A percentile compares a stretch with the other conserved stretches of the same genome.
phyloP scores from a whole-genome alignment of 2,329 filamentous ascomycete genomes.

The Alternaria sp. region DNA sequence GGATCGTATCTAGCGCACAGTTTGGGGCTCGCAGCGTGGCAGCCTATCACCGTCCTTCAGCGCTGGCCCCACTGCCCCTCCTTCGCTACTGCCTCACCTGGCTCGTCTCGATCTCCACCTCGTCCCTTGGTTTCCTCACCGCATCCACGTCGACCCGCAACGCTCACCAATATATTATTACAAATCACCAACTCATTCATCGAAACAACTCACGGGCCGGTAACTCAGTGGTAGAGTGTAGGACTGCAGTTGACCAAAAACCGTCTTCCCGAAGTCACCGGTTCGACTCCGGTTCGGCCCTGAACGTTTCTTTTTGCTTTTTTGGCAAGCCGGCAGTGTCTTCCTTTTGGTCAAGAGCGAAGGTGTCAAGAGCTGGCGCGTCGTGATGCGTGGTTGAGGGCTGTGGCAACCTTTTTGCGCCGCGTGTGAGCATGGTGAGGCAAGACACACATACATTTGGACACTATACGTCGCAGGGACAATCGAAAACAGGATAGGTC shows the following conservation, averaged over 20 bases:
- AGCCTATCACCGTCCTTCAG: neutral
- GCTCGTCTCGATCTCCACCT: neutral
- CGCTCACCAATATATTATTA: rapidly evolving
- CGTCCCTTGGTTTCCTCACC: neutral
- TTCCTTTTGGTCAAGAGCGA: neutral
- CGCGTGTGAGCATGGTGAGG: neutral
- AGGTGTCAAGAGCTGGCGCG: neutral
- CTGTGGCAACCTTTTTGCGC: neutral
- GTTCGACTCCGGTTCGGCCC: conserved; percentile 7
- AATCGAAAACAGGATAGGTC: neutral
- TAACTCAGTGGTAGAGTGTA: conserved; percentile 10
- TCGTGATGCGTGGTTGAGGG: neutral
- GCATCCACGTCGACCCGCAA: neutral
- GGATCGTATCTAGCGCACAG: neutral
- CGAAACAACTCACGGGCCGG: conserved; percentile 1
- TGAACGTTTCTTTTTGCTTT: neutral
- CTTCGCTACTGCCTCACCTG: neutral
- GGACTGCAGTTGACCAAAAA: neutral
- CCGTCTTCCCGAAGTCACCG: conserved; percentile 3
- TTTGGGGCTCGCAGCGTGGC: neutral
- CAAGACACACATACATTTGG: neutral
- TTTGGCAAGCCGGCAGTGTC: neutral
- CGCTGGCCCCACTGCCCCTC: neutral
- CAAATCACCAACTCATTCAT: rapidly evolving
- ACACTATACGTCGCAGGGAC: neutral